These are phyloP conservation scores for Spiromastix sp. DNA, from an alignment of 2,329 filamentous ascomycete species.

Conservation along the genomic window DNA sequence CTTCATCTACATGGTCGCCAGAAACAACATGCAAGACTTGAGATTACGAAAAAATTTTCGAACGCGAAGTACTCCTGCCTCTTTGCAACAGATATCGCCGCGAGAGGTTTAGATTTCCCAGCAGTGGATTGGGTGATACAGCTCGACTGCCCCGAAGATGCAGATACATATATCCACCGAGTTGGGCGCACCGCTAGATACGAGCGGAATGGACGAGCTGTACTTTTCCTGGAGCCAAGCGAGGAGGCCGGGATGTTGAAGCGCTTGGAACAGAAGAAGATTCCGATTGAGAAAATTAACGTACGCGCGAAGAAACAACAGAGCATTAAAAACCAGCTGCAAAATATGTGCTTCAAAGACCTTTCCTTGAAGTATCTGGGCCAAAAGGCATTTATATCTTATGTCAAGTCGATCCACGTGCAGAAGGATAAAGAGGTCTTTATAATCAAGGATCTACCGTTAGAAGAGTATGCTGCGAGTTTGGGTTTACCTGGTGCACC, in stretches of 20 bases:
- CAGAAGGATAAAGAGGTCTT: conserved; percentile 92
- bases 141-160: conserved; percentile 91
- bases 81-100: conserved; percentile 92
- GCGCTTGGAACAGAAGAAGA: conserved; percentile 76
- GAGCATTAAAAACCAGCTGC: conserved; percentile 72
- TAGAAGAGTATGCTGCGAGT: conserved; percentile 78
- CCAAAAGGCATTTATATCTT: conserved; percentile 91
- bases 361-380: conserved; percentile 88
- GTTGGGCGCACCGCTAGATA: conserved; percentile 93
- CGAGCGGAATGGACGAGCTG: conserved; percentile 74
- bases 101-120: conserved; percentile 88
- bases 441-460: conserved; percentile 66
- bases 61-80: conserved; percentile 74
- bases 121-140: conserved; percentile 99
- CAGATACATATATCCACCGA: conserved; percentile 94
- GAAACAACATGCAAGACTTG: conserved; percentile 78
- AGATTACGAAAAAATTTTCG: conserved; percentile 77
- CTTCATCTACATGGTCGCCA: conserved; percentile 90
- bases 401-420: conserved; percentile 72
- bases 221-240: conserved; percentile 82
- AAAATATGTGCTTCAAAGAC: conserved; percentile 93
- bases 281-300: conserved; percentile 77
- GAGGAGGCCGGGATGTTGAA: conserved; percentile 89
- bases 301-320: conserved; percentile 83
- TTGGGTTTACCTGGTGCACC: conserved; percentile 84